These are phyloP conservation scores for Fraxinus baroniana DNA, from an alignment of 305 asterid species.

Conservation along the genomic window DNA sequence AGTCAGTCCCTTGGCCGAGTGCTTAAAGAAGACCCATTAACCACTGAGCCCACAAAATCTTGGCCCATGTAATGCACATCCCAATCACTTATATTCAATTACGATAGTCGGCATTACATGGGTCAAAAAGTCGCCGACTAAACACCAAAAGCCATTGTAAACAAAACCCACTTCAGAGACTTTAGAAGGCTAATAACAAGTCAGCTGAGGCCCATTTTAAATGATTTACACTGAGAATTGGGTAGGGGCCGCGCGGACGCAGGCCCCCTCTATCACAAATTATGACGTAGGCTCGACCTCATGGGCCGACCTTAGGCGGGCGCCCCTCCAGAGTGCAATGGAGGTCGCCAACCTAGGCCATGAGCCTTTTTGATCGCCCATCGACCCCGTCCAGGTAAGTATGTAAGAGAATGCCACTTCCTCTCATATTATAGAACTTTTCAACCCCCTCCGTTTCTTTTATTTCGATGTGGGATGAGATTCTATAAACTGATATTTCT, in stretches of 20 bases:
- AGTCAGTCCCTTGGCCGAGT: too few relatives aligned
- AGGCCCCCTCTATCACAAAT: constrained; percentile 39
- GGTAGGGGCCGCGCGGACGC: constrained; percentile 42
- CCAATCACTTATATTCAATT: too few relatives aligned
- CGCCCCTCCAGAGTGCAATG: constrained; percentile 39
- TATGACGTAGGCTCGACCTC: constrained; percentile 35
- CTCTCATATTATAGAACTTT: neutral
- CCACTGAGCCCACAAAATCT: too few relatives aligned
- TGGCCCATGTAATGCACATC: too few relatives aligned
- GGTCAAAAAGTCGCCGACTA: too few relatives aligned
- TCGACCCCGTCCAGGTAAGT: constrained; percentile 49
- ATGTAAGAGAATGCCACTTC: neutral
- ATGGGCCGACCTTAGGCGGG: constrained; percentile 28
- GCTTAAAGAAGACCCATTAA: too few relatives aligned
- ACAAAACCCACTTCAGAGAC: too few relatives aligned
- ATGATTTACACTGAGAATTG: neutral
- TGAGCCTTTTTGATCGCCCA: constrained; percentile 38
- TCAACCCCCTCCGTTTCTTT: neutral
- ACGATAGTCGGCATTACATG: too few relatives aligned
- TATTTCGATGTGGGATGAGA: neutral
- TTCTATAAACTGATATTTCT: neutral
- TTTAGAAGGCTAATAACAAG: too few relatives aligned
- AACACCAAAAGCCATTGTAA: too few relatives aligned
- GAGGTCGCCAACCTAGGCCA: constrained; percentile 38
- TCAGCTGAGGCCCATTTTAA: too few relatives aligned